A percentile compares a stretch with the other conserved stretches of the same genome.
phyloP scores from a whole-genome alignment of 73 alveolate genomes.

The Paramecium biaurelia region DNA sequence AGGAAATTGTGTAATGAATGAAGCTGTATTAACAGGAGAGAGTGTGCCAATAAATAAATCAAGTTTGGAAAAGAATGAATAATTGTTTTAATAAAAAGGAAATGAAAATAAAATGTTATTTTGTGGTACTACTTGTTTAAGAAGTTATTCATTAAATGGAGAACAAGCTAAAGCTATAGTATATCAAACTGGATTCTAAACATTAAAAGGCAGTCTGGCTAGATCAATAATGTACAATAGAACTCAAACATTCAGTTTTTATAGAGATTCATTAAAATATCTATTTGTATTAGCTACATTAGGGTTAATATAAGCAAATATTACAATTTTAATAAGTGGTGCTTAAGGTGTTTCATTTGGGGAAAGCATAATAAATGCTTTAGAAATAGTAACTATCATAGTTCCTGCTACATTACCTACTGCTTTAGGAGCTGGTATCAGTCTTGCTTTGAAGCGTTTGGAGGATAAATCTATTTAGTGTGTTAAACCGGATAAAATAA shows the following conservation, averaged over 20 bases:
- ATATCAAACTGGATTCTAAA: conserved; percentile 71
- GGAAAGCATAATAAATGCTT: conserved; percentile 32
- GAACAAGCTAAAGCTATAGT: conserved; percentile 64
- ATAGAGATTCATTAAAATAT: conserved; percentile 70
- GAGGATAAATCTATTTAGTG: conserved; percentile 75
- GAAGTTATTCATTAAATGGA: background rate
- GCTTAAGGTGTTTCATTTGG: background rate
- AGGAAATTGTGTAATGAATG: conserved; percentile 90
- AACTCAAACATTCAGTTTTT: conserved; percentile 70
- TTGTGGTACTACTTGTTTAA: conserved; percentile 35
- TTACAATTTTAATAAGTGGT: conserved; percentile 15
- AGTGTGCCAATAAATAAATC: conserved; percentile 85
- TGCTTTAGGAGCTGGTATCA: conserved; percentile 77
- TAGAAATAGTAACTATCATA: conserved; percentile 73
- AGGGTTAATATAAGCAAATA: conserved; percentile 42
- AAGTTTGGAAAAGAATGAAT: conserved; percentile 51
- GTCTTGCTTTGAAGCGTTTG: conserved; percentile 75
- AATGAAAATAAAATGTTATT: conserved; percentile 21
- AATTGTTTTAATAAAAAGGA: conserved; percentile 68
- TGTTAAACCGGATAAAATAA: conserved; percentile 84
- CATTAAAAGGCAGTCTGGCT: conserved; percentile 77
- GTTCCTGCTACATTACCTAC: conserved; percentile 89
- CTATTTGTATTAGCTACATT: conserved; percentile 56
- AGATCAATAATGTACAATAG: conserved; percentile 75
- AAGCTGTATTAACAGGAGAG: conserved; percentile 95